These are phyloP conservation scores for Lecanicillium sp. DNA, from an alignment of 2,329 filamentous ascomycete species.

Conservation along the genomic window DNA sequence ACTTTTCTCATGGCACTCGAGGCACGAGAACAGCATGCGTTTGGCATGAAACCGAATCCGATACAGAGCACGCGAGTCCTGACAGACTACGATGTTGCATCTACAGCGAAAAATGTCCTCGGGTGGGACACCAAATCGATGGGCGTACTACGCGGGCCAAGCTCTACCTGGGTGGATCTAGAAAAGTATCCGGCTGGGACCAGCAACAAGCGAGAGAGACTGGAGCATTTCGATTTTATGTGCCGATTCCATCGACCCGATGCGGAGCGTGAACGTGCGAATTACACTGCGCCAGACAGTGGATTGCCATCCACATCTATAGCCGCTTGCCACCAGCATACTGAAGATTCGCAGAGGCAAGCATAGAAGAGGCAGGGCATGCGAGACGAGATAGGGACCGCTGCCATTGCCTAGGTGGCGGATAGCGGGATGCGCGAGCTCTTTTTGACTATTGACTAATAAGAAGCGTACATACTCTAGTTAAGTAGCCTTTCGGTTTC, in stretches of 20 bases:
- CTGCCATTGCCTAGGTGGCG: not conserved
- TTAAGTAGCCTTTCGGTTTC: too few species aligned
- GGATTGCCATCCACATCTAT: not conserved
- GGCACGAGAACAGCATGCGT: conserved; percentile 1
- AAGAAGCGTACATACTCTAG: too few species aligned
- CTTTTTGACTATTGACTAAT: not conserved
- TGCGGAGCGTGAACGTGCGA: not conserved
- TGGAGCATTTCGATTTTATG: not conserved
- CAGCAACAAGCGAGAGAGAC: not conserved
- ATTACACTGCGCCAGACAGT: too few species aligned
- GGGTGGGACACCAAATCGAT: conserved; percentile 1
- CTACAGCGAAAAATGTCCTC: not conserved
- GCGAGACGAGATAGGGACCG: not conserved
- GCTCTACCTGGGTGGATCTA: conserved; percentile 1
- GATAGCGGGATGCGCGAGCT: not conserved
- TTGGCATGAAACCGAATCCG: conserved; percentile 2
- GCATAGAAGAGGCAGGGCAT: not conserved
- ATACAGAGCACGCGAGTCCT: not conserved
- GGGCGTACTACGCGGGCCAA: conserved; percentile 2
- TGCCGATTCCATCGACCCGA: not conserved
- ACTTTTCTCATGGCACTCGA: conserved; percentile 2
- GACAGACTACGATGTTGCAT: not conserved
- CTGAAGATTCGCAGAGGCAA: conserved; percentile 1
- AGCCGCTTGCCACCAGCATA: conserved; percentile 2
- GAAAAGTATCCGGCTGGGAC: conserved; percentile 1